A percentile compares a stretch with the other conserved stretches of the same genome.
Evolutionary conservation across 805 yeast species (phyloP).

Genomic region (Zygosaccharomyces gambellarensis): DNA sequence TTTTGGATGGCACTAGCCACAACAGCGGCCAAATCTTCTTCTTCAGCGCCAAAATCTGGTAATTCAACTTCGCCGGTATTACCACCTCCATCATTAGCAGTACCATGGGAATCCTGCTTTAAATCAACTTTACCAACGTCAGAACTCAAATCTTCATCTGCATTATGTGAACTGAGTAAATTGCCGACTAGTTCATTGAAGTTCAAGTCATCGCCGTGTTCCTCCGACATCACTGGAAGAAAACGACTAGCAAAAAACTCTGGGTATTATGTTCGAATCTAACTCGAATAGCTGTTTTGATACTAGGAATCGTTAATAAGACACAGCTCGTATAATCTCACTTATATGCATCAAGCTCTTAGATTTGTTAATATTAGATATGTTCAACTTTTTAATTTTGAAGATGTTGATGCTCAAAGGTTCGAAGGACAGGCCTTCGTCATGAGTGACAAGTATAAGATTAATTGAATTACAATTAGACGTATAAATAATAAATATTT

Average conservation of each 20-base stretch:
- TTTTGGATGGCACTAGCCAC: conserved; percentile 39
- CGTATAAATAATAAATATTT: neutral
- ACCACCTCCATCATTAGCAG: conserved; percentile 2
- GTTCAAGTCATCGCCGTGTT: conserved; percentile 30
- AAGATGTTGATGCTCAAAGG: neutral
- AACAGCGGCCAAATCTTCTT: conserved; percentile 36
- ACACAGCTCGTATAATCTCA: neutral
- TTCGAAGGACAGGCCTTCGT: neutral
- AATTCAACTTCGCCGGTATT: conserved; percentile 5
- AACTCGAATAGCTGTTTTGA: neutral
- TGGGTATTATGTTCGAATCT: neutral
- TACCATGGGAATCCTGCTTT: conserved; percentile 1
- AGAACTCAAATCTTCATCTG: conserved; percentile 3
- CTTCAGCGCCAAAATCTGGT: conserved; percentile 23
- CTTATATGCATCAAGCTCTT: neutral
- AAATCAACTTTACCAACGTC: neutral
- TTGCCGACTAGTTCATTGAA: conserved; percentile 34
- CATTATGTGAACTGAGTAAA: conserved; percentile 27
- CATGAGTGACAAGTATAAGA: neutral
- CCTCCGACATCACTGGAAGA: conserved; percentile 19
- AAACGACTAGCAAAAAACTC: neutral
- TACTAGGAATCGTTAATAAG: neutral
- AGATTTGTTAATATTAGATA: neutral
- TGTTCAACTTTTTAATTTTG: neutral
- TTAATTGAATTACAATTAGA: neutral